These are phyloP conservation scores for Chaetomidium leptoderma DNA, from an alignment of 495 filamentous ascomycete genomes.

Conservation along the genomic window DNA sequence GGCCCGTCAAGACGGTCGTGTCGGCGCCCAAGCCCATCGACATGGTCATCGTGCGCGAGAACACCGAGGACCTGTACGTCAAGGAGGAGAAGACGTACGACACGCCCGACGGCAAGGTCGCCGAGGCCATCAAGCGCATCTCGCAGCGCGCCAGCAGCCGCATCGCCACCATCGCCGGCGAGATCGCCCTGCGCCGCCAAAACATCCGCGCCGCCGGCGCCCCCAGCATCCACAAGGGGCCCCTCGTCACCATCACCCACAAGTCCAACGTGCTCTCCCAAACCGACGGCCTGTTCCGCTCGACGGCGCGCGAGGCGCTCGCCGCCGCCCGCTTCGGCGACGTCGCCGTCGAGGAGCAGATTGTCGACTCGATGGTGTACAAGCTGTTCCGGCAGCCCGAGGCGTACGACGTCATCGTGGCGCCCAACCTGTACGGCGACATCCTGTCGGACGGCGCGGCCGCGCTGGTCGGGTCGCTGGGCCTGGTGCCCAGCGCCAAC, in stretches of 20 bases:
- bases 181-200: slow-evolving; percentile 85
- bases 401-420: slow-evolving; percentile 95
- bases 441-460: slow-evolving; percentile 94
- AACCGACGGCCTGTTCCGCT: slow-evolving; percentile 93
- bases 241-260: slow-evolving; percentile 94
- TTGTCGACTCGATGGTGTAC: slow-evolving; percentile 98
- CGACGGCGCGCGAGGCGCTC: slow-evolving; percentile 68
- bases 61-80: slow-evolving; percentile 98
- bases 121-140: slow-evolving; percentile 97
- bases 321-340: slow-evolving; percentile 53
- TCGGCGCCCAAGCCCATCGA: slow-evolving; percentile 67
- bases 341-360: slow-evolving; percentile 88
- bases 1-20: slow-evolving; percentile 82
- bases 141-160: slow-evolving; percentile 73
- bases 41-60: slow-evolving; percentile 96
- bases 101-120: slow-evolving; percentile 72
- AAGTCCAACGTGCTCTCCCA: slow-evolving; percentile 97
- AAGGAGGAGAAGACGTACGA: slow-evolving; percentile 88
- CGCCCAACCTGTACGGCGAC: slow-evolving; percentile 96
- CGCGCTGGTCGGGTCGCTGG: slow-evolving; percentile 88
- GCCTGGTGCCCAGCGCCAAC: slow-evolving; percentile 93
- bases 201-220: slow-evolving; percentile 56
- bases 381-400: slow-evolving; percentile 95
- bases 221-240: slow-evolving; percentile 56
- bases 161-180: slow-evolving; percentile 89